These are phyloP conservation scores for Volvariella volvacea DNA, from an alignment of 1,284 basidiomycete genomes.

Conservation along the genomic window DNA sequence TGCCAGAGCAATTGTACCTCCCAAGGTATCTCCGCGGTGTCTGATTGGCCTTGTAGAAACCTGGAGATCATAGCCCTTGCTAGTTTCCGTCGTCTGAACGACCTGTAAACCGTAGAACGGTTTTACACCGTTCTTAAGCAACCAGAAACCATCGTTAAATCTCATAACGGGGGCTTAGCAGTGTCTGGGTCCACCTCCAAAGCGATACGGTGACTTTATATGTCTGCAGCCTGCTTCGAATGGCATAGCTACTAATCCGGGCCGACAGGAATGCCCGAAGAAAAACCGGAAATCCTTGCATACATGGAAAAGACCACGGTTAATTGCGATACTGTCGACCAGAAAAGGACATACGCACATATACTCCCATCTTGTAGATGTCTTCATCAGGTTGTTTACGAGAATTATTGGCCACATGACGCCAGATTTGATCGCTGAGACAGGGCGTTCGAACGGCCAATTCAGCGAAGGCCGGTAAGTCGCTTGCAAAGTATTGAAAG, in stretches of 20 bases:
- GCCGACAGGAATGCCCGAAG: constrained; percentile 4
- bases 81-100: constrained; percentile 34
- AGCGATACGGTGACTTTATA: too few species aligned
- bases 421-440: too few species aligned
- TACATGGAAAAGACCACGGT: neutral
- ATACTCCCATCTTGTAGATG: too few species aligned
- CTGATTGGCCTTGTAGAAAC: constrained; percentile 61
- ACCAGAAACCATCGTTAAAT: constrained; percentile 64
- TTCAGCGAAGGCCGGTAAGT: too few species aligned
- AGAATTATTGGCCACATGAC: too few species aligned
- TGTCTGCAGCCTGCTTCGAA: too few species aligned
- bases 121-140: constrained; percentile 60
- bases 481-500: too few species aligned
- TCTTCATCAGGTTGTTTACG: too few species aligned
- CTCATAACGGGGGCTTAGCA: constrained; percentile 37
- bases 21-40: constrained; percentile 64
- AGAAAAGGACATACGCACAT: too few species aligned
- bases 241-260: neutral
- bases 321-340: too few species aligned
- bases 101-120: constrained; percentile 52
- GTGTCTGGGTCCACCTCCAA: neutral
- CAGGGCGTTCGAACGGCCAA: too few species aligned
- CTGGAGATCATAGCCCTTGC: constrained; percentile 47
- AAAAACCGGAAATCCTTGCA: neutral
- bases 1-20: constrained; percentile 28